Percentiles rank a stretch among this genome's conserved stretches.
These are phyloP conservation scores for Daldinia eschscholtzii DNA, from an alignment of 2,329 filamentous ascomycete species.

Conservation along the genomic window DNA sequence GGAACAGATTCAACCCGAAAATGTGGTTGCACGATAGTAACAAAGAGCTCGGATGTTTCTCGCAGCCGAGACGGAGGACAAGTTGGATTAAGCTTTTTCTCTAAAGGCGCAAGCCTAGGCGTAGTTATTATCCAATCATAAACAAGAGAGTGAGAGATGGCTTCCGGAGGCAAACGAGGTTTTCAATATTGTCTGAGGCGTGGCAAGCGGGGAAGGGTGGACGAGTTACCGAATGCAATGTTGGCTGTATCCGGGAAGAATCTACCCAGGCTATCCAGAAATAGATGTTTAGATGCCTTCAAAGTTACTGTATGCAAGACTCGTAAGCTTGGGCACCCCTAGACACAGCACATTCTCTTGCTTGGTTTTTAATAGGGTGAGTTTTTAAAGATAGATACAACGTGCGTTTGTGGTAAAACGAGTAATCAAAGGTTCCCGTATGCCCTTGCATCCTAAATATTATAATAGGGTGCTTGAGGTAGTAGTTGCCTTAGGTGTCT, in stretches of 20 bases:
- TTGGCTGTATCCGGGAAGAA: background rate
- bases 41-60: slow-evolving; percentile 8
- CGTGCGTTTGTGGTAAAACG: background rate
- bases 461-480: background rate
- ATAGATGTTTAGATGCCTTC: background rate
- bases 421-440: background rate
- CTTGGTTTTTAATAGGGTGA: background rate
- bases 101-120: background rate
- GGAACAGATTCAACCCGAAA: background rate
- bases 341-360: background rate
- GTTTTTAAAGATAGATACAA: background rate
- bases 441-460: background rate
- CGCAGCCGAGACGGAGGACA: slow-evolving; percentile 7
- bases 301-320: background rate
- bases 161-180: background rate
- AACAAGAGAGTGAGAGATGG: background rate
- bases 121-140: background rate
- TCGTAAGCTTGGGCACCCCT: background rate
- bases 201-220: background rate
- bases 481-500: background rate
- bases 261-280: background rate
- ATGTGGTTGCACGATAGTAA: background rate
- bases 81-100: slow-evolving; percentile 19
- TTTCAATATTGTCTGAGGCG: background rate
- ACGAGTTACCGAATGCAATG: background rate